A percentile compares a stretch with the other conserved stretches of the same genome.
These are phyloP conservation scores for Berberis thunbergii DNA, from an alignment of 164 flowering plant genomes.

Conservation along the genomic window DNA sequence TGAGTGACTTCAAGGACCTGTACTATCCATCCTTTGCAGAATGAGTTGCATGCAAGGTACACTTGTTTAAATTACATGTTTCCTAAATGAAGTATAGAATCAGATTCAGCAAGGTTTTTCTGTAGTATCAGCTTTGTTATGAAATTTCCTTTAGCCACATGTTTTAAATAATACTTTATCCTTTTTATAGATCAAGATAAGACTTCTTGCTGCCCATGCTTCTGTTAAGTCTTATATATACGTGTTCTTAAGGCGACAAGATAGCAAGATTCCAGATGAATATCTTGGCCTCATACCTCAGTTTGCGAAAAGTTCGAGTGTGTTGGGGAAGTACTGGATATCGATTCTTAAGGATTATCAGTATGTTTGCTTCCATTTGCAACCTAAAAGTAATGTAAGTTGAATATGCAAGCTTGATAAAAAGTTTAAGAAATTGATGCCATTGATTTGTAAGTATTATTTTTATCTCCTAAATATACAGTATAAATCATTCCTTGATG, in stretches of 20 bases:
- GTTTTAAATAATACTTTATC: not conserved
- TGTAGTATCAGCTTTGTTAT: not conserved
- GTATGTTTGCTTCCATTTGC: constrained; percentile 47
- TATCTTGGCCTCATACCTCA: constrained; percentile 59
- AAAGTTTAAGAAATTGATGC: not conserved
- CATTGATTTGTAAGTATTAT: constrained; percentile 2
- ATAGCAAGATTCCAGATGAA: constrained; percentile 47
- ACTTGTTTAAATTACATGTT: not conserved
- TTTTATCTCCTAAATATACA: constrained; percentile 12
- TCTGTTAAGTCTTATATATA: constrained; percentile 85
- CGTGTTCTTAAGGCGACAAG: constrained; percentile 54
- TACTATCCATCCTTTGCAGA: constrained; percentile 98
- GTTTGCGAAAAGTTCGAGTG: constrained; percentile 61
- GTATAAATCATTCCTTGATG: constrained; percentile 89
- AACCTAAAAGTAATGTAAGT: constrained; percentile 52
- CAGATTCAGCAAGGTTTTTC: not conserved
- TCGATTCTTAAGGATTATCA: constrained; percentile 55
- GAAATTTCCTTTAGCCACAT: not conserved
- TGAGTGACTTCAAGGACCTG: constrained; percentile 71
- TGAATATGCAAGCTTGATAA: not conserved
- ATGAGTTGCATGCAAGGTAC: constrained; percentile 98
- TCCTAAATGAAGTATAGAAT: not conserved
- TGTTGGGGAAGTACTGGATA: constrained; percentile 81
- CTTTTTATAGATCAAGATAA: constrained; percentile 56
- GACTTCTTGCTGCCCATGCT: constrained; percentile 95